These are phyloP conservation scores for Pseudogymnoascus sp. DNA, from an alignment of 2,329 filamentous ascomycete genomes.

Conservation along the genomic window DNA sequence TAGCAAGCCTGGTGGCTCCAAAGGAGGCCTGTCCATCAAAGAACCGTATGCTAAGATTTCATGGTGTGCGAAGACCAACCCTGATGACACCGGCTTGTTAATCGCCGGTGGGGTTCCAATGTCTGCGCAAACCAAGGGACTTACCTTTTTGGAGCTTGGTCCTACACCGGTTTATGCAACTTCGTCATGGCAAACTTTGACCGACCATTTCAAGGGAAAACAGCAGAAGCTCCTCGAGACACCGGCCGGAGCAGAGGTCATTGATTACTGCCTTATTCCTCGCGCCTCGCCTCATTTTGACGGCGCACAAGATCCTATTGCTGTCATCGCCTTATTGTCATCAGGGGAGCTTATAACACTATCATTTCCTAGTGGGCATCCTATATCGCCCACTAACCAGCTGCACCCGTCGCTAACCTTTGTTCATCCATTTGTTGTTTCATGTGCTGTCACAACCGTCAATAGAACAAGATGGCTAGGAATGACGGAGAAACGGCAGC, in stretches of 20 bases:
- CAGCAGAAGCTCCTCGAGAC: conserved; percentile 62
- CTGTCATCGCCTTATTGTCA: conserved; percentile 66
- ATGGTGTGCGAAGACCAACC: conserved; percentile 92
- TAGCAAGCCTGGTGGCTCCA: conserved; percentile 32
- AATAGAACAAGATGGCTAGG: conserved; percentile 79
- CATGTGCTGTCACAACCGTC: conserved; percentile 61
- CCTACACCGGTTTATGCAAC: conserved; percentile 84
- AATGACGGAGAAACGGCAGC: conserved; percentile 73
- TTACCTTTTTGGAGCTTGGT: conserved; percentile 87
- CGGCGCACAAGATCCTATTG: conserved; percentile 84
- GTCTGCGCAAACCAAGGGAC: conserved; percentile 59
- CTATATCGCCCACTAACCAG: conserved; percentile 87
- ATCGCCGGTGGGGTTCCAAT: conserved; percentile 71
- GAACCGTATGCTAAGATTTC: conserved; percentile 70
- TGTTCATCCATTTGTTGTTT: conserved; percentile 80
- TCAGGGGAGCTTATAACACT: conserved; percentile 85
- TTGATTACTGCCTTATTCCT: conserved; percentile 77
- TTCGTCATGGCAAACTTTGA: conserved; percentile 76
- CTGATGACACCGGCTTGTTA: conserved; percentile 83
- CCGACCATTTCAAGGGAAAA: conserved; percentile 72
- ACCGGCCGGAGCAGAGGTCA: conserved; percentile 66
- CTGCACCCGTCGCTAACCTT: conserved; percentile 80
- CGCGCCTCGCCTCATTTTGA: conserved; percentile 75
- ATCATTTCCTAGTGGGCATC: conserved; percentile 85
- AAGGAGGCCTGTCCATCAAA: conserved; percentile 49